These are phyloP conservation scores for Aureobasidium mangrovei DNA, from an alignment of 2,329 filamentous ascomycete genomes.

Conservation along the genomic window DNA sequence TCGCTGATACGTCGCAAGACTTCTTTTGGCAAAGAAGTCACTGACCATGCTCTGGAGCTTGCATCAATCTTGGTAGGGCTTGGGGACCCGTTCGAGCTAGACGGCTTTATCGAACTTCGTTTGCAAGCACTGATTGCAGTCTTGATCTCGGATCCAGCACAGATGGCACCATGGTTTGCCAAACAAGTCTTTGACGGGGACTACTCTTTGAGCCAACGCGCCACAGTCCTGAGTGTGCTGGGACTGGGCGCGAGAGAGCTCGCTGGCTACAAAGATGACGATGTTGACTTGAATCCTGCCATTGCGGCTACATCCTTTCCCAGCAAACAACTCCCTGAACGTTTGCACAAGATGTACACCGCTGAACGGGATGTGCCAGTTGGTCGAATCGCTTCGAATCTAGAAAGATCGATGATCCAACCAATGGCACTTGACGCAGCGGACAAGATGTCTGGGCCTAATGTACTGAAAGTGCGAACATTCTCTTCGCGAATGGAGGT, in stretches of 20 bases:
- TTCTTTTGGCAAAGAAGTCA: conserved; percentile 79
- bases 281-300: conserved; percentile 37
- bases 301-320: conserved; percentile 50
- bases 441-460: conserved; percentile 68
- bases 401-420: conserved; percentile 66
- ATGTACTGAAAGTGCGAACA: conserved; percentile 77
- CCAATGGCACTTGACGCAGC: conserved; percentile 76
- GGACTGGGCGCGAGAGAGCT: conserved; percentile 78
- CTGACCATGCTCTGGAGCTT: conserved; percentile 73
- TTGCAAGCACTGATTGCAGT: conserved; percentile 76
- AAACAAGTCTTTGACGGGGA: conserved; percentile 85
- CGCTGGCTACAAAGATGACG: conserved; percentile 59
- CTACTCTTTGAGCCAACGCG: conserved; percentile 77
- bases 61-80: conserved; percentile 68
- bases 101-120: conserved; percentile 65
- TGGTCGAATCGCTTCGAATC: conserved; percentile 48
- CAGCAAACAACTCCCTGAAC: conserved; percentile 66
- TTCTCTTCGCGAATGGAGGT: conserved; percentile 72
- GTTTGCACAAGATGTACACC: conserved; percentile 64
- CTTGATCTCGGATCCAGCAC: conserved; percentile 63
- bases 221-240: conserved; percentile 69
- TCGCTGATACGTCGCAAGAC: conserved; percentile 79
- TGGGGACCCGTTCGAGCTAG: conserved; percentile 76
- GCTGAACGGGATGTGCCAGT: neutral
- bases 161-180: conserved; percentile 77